Evolutionary conservation across 2,329 filamentous ascomycete species (phyloP), one percentile per base, ranked within the genome.

Genomic region (Phyllosticta citrichinensis): DNA sequence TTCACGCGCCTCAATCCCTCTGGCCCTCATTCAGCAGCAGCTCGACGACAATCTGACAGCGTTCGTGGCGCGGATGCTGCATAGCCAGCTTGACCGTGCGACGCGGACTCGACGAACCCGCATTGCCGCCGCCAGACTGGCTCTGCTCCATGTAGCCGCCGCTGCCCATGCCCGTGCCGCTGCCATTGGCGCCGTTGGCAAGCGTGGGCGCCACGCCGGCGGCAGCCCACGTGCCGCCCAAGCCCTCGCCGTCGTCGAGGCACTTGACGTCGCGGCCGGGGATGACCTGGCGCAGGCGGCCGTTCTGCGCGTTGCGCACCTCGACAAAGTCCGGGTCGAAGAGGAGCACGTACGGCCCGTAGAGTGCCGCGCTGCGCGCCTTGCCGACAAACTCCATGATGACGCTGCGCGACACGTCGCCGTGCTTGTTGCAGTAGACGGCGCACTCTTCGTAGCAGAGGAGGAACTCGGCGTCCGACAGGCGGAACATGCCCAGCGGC

Each of bases 331-430:
- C 93, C 22, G 89, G 87, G 72, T 97, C 94, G 77, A 97, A 96
- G 4, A 99, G 83, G 8, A 99, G 80, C 4, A 99, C 83, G 72
- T 96, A 97, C 62, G 91, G 88, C 1, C 91, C 92, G 68, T 91
- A 95, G 77, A 97, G 87, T 64, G 91, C 94, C 1, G 92, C 92
- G 12, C 86, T 85, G 64, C 87, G 87, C 1, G 94, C 94, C 69
- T 88, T 93, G 66, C 94, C 94, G n/a, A 96, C 94, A 73, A 97
- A 99, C 71, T 97, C 91, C 91, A 99, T 96, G 69, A 97, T 92
- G 62, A 97, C 90, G 27, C 88, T 91, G 54, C 95, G 88, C 50
- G 87, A 93, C 27, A 99, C 91, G 64, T 99, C 94, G 66, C 94
- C 94, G 74, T 97, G 91, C 76, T 97, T 97, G 79, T 99, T 95